Evolutionary conservation across 192 early-diverging fungal species (phyloP), one percentile per base, ranked within the genome.

Genomic region (Backusella sp.): DNA sequence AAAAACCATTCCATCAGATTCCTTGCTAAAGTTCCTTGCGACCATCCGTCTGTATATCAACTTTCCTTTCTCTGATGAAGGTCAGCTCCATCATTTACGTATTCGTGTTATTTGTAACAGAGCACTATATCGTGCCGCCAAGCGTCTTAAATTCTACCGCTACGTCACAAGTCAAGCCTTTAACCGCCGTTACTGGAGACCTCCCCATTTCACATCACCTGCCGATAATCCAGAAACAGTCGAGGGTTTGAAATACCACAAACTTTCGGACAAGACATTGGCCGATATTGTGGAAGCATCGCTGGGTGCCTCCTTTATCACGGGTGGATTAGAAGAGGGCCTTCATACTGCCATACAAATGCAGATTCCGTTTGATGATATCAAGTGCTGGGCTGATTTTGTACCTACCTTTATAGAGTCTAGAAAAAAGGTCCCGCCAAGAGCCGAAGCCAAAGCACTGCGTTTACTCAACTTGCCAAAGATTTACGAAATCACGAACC

Each of bases 201-300:
- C 89, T 4, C 76, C 78, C 9, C 71, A 77, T 11, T 88, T 86
- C 73, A 79, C 79, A n/a, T 32, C 46, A 1, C 26, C 34, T 6
- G 76, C 80, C 0, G 81, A 83, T 72, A 69, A 53, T 6, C 26
- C 68, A 15, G 77, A 80, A 0, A 73, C 46, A 14, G 28, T 68
- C 65, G 83, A 72, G 1, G 66, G 68, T 4, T 41, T 80, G 41
- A 75, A 67, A 41, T 49, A 52, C 14, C 88, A 90, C 46, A 77
- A 66, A 46, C 84, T 96, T n/a, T 92, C 92, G 4, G 91, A 95
- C 72, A 98, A 98, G 66, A 90, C 91, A 0, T 77, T 96, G 35
- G 96, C 96, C 0, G 96, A 98, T 84, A 80, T 92, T 39, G 86
- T 98, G 1, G 96, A 98, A 77, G 90, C 96, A 0, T 82, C 93